phyloP scores from a whole-genome alignment of 805 yeast species.

The Lachancea kluyveri region DNA sequence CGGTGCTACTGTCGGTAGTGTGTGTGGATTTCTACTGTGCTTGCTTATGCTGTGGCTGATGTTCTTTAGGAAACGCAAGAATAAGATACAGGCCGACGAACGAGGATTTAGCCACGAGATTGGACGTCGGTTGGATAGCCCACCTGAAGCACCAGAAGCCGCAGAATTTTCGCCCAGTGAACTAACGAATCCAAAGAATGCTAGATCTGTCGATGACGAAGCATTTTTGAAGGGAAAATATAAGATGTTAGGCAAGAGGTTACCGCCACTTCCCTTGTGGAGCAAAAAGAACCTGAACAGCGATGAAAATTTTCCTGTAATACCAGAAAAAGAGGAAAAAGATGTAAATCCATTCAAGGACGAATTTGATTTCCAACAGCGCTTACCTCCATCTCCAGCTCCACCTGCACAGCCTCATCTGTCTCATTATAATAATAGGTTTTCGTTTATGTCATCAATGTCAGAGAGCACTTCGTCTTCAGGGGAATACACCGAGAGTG shows the following conservation, averaged over 20 bases:
- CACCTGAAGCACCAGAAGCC: conserved; percentile 6
- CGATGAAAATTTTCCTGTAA: not conserved
- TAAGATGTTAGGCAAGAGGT: conserved; percentile 5
- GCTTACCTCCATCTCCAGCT: conserved; percentile 7
- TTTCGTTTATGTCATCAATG: conserved; percentile 15
- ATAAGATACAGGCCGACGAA: conserved; percentile 3
- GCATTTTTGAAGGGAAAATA: conserved; percentile 6
- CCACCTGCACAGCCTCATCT: conserved; percentile 14
- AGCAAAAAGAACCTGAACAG: conserved; percentile 1
- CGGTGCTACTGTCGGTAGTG: conserved; percentile 29
- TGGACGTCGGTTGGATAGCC: conserved; percentile 16
- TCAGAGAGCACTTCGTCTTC: too few species aligned
- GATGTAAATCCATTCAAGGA: conserved; percentile 20
- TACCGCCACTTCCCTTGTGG: conserved; percentile 6
- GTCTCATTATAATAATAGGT: conserved; percentile 8
- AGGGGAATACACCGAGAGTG: too few species aligned
- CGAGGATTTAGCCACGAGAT: conserved; percentile 18
- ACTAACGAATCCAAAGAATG: not conserved
- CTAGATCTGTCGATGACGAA: conserved; percentile 6
- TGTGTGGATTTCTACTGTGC: conserved; percentile 23
- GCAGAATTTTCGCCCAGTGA: too few species aligned
- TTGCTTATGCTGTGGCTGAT: conserved; percentile 17
- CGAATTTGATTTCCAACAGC: conserved; percentile 21
- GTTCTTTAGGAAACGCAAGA: conserved; percentile 11
- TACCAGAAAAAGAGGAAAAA: conserved; percentile 7